phyloP scores from a whole-genome alignment of 2,329 filamentous ascomycete species.

The Fusarium haematococcum region DNA sequence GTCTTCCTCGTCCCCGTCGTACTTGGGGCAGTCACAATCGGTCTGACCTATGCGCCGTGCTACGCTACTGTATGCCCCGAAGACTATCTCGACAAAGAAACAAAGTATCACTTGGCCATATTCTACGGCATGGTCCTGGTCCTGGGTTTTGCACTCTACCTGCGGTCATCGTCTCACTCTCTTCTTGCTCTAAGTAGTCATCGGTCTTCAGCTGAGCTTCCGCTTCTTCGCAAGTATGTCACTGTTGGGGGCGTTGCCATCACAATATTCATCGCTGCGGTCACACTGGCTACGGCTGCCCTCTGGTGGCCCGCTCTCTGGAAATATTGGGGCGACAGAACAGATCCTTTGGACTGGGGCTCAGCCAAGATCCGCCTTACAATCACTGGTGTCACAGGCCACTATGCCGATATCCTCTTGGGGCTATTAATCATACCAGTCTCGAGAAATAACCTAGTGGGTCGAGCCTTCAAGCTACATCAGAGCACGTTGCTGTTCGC shows the following conservation, averaged over 20 bases:
- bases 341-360: conserved; percentile 16
- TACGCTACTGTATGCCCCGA: conserved; percentile 7
- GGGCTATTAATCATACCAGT: conserved; percentile 14
- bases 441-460: conserved; percentile 11
- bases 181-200: neutral
- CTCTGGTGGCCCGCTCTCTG: conserved; percentile 12
- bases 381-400: conserved; percentile 9
- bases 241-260: neutral
- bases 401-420: conserved; percentile 19
- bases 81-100: conserved; percentile 4
- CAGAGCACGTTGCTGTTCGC: conserved; percentile 7
- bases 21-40: neutral
- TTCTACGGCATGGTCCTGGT: conserved; percentile 3
- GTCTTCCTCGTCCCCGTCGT: neutral
- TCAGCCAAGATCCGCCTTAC: conserved; percentile 15
- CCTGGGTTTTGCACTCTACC: neutral
- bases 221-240: conserved; percentile 4
- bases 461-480: conserved; percentile 10
- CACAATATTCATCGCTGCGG: neutral
- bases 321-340: conserved; percentile 11
- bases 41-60: conserved; percentile 3
- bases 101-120: neutral
- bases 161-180: neutral
- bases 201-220: neutral
- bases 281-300: neutral